Base-by-base conservation (phyloP, 2,329 filamentous ascomycete genomes). In the Tolypocladium tropicale region DNA sequence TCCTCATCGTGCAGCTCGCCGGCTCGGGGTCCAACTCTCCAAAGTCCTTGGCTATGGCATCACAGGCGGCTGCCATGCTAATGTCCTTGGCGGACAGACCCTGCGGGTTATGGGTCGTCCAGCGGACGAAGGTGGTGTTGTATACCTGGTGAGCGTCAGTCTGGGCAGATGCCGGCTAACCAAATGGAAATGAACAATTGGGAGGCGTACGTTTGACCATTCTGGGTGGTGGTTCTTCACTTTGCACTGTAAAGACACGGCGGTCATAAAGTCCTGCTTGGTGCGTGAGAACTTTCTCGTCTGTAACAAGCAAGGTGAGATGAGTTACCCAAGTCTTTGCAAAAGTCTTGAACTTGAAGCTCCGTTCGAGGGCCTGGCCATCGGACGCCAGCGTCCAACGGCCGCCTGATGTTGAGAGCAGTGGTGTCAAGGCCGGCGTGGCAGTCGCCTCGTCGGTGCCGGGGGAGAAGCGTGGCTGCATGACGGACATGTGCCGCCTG, bases 211-310 rank as follows among this genome's bases (percentile, higher is more conserved):
- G 65, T 90, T 90, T 2, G 84, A 85, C 86, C 86, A 90, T 68
- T 90, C 86, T 0, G 87, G 86, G 64, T 90, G 87, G 67, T 90
- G 87, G 62, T 83, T 86, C 64, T 80, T 78, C 39, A 80, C 68
- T 65, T 86, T 86, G 71, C 85, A 88, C 63, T 89, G 80, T 34
- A 84, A 72, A 12, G 86, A 83, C 16, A 90, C 79, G 2, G 78
- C 77, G n/a, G 84, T 86, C 86, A 90, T 89, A 70, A 90, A 90
- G 60, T 85, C 84, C 84, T 87, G 59, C n/a, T 5, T n/a, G 18
- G 33, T 33, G 41, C 16, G 28, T 54, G 16, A 48, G 48, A 18
- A 48, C 9, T 1, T 16, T 1, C 7, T 14, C 14, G 23, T 30
- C 21, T 11, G 30, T 4, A 23, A 12, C 9, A 21, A 3, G 21